Conservation (phyloP, 2,329 filamentous ascomycete species). For the Microcyclospora tardicrescens region DNA sequence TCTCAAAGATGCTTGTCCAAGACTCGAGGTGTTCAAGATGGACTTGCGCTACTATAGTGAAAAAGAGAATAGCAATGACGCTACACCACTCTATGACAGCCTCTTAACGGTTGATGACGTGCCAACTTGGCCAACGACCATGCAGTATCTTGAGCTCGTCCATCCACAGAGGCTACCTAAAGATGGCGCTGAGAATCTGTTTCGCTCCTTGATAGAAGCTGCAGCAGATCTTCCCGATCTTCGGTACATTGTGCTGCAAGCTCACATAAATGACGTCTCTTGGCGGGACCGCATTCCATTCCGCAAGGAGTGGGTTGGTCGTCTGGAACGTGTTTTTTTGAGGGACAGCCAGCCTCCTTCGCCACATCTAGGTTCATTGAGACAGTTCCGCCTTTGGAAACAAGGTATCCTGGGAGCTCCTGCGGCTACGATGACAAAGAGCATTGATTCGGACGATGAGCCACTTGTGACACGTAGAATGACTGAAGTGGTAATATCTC, state of each 20-base stretch:
- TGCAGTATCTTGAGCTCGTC: slow-evolving; percentile 60
- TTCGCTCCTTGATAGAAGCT: slow-evolving; percentile 62
- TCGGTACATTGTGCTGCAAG: slow-evolving; percentile 57
- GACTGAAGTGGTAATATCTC: slow-evolving; percentile 15
- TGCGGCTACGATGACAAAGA: slow-evolving; percentile 5
- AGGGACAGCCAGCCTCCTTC: slow-evolving; percentile 35
- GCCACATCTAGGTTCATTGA: slow-evolving; percentile 29
- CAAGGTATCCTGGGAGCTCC: slow-evolving; percentile 1
- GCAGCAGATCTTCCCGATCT: slow-evolving; percentile 54
- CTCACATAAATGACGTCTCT: slow-evolving; percentile 56
- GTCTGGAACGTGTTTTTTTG: slow-evolving; percentile 54
- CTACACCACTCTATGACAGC: slow-evolving; percentile 59
- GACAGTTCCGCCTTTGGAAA: slow-evolving; percentile 31
- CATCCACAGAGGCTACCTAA: slow-evolving; percentile 64
- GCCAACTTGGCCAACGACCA: slow-evolving; percentile 63
- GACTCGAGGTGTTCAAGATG: slow-evolving; percentile 57
- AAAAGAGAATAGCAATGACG: slow-evolving; percentile 54
- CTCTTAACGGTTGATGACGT: slow-evolving; percentile 50
- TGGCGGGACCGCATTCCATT: slow-evolving; percentile 77
- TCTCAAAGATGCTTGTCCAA: slow-evolving; percentile 55
- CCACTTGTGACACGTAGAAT: slow-evolving; percentile 8
- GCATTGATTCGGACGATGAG: slow-evolving; percentile 4
- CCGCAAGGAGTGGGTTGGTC: slow-evolving; percentile 63
- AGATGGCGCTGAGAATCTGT: slow-evolving; percentile 60
- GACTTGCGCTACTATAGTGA: slow-evolving; percentile 68